Base-by-base conservation (phyloP, 208 protist species). In the Angomonas ambiguus region DNA sequence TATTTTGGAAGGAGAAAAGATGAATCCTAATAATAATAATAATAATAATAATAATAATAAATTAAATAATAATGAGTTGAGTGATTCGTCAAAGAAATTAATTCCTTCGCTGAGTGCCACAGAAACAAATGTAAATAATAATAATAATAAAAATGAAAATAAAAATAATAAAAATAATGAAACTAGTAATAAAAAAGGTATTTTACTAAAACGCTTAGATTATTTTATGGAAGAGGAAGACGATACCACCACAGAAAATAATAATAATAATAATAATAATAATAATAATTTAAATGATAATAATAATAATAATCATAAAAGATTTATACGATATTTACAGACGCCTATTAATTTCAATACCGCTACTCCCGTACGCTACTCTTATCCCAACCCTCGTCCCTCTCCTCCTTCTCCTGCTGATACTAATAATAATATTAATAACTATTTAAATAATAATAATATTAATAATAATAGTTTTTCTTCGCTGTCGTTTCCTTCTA, bases 131-230 rank as follows among this genome's bases (percentile, higher is more conserved):
- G n/a, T n/a, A n/a, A n/a, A n/a, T n/a, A n/a, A n/a, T n/a, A n/a
- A n/a, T 20, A 32, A 62, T 6, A 62, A 45, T 45, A 45, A 62
- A 62, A 32, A 31, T 45, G 38, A 45, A 48, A 67, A 74, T 48
- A 49, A 71, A 45, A 45, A 57, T 25, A 71, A 58, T 62, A 34
- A 71, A 59, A 65, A 71, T 60, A 62, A 45, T 8, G 38, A 45
- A 45, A 16, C 38, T n/a, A 16, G 16, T 8, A 16, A 45, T n/a
- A 16, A 45, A 16, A 45, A 16, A 45, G 16, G 38, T 45, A 45
- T 45, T 45, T 16, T 45, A 8, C 8, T 45, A n/a, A 45, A 45
- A 16, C 38, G 38, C n/a, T n/a, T n/a, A n/a, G n/a, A n/a, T n/a
- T n/a, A n/a, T n/a, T n/a, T n/a, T n/a, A n/a, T n/a, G n/a, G n/a